Evolutionary conservation across 345 rosid genomes (phyloP), one percentile per base, ranked within the genome.

Genomic region (Toxicodendron radicans): DNA sequence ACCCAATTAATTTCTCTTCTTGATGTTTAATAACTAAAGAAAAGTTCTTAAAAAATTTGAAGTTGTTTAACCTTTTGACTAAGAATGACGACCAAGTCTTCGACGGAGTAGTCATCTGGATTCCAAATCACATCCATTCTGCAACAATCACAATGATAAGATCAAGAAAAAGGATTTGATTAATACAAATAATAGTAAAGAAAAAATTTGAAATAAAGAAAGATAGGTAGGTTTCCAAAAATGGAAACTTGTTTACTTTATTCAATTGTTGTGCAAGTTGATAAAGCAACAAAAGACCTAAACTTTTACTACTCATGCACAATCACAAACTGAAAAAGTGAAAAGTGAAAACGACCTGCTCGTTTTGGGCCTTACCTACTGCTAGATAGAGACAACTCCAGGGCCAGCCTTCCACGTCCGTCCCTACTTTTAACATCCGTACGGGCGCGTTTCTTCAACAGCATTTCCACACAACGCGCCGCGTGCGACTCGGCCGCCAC

Each of bases 381-480:
- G 76, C 75, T 81, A 41, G 58, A 75, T 75, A 93, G 83, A 18
- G 90, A 80, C 68, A 93, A 77, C 82, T 91, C 91, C 79, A 91
- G 77, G 73, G 97, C 83, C 8, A 88, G 81, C 88, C 86, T 77
- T 68, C 79, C 76, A 30, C 86, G 88, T 67, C 82, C 90, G 73
- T 88, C 97, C 79, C 76, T 86, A 45, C 84, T 89, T 83, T 79
- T 84, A 59, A 80, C 32, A 58, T 86, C 98, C 59, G 93, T 87
- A 86, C 95, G 98, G 51, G 89, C 93, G 58, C 89, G 91, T 80
- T 82, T 87, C 74, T 83, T 85, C 24, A 93, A 63, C 66, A 93
- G 79, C 89, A 93, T 38, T 76, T 88, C 89, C 10, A 89, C 78
- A 74, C 98, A 93, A 70, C 89, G 93, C 43, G 69, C 67, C 58